A percentile compares a stretch with the other conserved stretches of the same genome.
phyloP scores from a whole-genome alignment of 1,139 yeast species.

The Ogataea hybrid region DNA sequence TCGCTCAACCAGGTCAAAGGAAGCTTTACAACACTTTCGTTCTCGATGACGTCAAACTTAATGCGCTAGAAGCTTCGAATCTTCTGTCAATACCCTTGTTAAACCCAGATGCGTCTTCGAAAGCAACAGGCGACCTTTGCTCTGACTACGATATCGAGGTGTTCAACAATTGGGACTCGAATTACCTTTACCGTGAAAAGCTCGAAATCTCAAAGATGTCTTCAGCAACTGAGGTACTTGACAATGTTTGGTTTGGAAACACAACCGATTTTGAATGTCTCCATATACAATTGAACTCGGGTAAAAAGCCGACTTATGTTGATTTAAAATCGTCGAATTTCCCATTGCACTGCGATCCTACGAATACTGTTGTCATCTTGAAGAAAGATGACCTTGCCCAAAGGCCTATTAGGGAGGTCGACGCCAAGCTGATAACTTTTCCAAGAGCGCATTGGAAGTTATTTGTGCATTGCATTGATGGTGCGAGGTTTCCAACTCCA shows the following conservation, averaged over 20 bases:
- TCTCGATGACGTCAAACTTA: conserved; percentile 22
- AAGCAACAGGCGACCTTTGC: conserved; percentile 28
- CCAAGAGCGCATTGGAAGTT: conserved; percentile 41
- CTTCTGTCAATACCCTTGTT: conserved; percentile 29
- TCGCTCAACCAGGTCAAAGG: conserved; percentile 7
- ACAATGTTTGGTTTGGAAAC: conserved; percentile 79
- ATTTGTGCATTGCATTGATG: conserved; percentile 47
- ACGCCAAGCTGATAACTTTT: conserved; percentile 32
- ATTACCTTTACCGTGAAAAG: conserved; percentile 70
- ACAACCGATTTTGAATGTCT: conserved; percentile 49
- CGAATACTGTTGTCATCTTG: conserved; percentile 46
- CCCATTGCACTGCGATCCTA: conserved; percentile 50
- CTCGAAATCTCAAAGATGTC: conserved; percentile 84
- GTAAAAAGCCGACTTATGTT: background rate
- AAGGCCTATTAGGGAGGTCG: conserved; percentile 19
- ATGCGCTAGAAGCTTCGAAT: conserved; percentile 18
- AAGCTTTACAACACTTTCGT: conserved; percentile 31
- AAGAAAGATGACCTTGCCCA: conserved; percentile 25
- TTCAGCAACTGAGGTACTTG: conserved; percentile 59
- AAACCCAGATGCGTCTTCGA: conserved; percentile 20
- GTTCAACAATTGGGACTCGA: conserved; percentile 66
- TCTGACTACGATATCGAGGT: conserved; percentile 32
- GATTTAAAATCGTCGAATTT: background rate
- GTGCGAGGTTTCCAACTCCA: conserved; percentile 54
- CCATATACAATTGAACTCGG: conserved; percentile 26